A percentile compares a stretch with the other conserved stretches of the same genome.
These are phyloP conservation scores for Aegle marmelos DNA, from an alignment of 345 rosid genomes.

Conservation along the genomic window DNA sequence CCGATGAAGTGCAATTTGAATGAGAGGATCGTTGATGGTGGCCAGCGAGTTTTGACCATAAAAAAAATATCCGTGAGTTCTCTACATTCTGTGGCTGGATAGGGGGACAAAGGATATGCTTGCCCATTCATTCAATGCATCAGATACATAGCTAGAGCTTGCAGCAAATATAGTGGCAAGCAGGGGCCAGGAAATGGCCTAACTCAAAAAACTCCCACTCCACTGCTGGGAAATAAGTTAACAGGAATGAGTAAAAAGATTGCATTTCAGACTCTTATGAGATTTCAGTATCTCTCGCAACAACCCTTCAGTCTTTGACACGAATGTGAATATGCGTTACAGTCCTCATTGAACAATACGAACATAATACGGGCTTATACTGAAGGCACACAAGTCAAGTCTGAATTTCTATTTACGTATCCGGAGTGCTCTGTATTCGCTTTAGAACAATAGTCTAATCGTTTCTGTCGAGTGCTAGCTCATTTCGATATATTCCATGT, in stretches of 20 bases:
- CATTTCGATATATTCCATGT: too few relatives aligned
- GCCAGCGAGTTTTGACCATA: background rate
- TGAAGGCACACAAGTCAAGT: too few relatives aligned
- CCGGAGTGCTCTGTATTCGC: too few relatives aligned
- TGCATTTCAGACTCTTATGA: background rate
- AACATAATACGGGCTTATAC: background rate
- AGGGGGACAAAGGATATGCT: background rate
- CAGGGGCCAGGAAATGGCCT: conserved; percentile 15
- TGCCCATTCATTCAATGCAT: conserved; percentile 24
- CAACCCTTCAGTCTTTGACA: too few relatives aligned
- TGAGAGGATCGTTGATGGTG: background rate
- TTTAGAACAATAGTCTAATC: background rate
- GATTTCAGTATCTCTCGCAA: background rate
- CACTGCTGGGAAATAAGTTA: conserved; percentile 14
- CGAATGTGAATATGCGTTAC: too few relatives aligned
- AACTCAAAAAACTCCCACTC: conserved; percentile 15
- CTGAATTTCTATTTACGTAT: too few relatives aligned
- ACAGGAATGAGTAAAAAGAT: background rate
- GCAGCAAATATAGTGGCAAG: conserved; percentile 13
- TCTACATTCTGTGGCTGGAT: background rate
- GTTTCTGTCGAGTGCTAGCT: background rate
- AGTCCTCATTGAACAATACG: background rate
- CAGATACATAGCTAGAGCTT: conserved; percentile 3
- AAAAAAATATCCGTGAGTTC: background rate
- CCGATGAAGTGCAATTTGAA: background rate